Conservation (phyloP, 1,139 yeast genomes). For the Pneumocystis murina region DNA sequence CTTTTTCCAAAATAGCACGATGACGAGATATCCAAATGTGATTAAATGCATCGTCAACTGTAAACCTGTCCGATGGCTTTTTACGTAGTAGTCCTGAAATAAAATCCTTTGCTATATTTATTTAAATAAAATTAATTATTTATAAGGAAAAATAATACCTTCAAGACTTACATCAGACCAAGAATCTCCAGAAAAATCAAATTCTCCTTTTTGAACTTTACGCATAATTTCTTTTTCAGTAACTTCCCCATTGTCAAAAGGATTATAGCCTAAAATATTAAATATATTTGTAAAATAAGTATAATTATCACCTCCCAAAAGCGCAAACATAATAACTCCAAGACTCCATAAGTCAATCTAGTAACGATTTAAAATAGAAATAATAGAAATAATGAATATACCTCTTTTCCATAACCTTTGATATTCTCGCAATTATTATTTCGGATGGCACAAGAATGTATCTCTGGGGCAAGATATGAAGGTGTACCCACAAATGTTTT, state of each 20-base stretch:
- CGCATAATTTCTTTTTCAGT: constrained; percentile 2
- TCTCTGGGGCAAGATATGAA: constrained; percentile 11
- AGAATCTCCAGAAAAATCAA: constrained; percentile 1
- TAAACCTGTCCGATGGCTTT: constrained; percentile 28
- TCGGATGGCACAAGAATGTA: constrained; percentile 1
- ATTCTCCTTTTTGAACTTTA: constrained; percentile 2
- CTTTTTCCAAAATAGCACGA: constrained; percentile 16
- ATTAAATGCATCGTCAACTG: constrained; percentile 26
- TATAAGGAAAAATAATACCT: background rate
- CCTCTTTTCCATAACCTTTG: constrained; percentile 37
- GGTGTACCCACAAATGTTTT: constrained; percentile 42
- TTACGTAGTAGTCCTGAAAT: constrained; percentile 29
- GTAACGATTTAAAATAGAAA: background rate
- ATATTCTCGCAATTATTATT: constrained; percentile 14
- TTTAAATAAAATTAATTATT: background rate
- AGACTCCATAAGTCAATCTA: constrained; percentile 50
- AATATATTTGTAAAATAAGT: background rate
- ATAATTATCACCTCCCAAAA: constrained; percentile 23
- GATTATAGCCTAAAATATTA: constrained; percentile 3
- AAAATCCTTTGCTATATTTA: constrained; percentile 24
- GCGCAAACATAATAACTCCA: constrained; percentile 43
- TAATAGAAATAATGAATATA: background rate
- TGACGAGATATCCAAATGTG: constrained; percentile 38
- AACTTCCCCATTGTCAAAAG: constrained; percentile 2
- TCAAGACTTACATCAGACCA: constrained; percentile 2